phyloP scores from a whole-genome alignment of 2,329 filamentous ascomycete genomes.

The Pseudogymnoascus sp. region DNA sequence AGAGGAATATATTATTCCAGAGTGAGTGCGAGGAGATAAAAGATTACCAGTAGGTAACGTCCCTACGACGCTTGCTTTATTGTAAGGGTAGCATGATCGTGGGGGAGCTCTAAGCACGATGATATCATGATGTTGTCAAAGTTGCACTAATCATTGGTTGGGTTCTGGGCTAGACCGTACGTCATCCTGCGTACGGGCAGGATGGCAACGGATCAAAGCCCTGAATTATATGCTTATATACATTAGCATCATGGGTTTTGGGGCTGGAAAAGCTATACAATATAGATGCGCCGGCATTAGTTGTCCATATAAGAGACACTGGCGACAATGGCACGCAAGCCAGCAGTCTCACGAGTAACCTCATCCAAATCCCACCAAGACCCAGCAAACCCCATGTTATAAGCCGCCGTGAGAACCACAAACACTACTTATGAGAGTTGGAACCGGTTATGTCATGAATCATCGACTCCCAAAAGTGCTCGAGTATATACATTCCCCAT shows the following conservation, averaged over 20 bases:
- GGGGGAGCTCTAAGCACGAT: conserved; percentile 1
- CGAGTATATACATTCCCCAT: conserved; percentile 2
- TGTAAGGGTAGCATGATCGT: neutral
- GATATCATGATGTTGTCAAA: conserved; percentile 8
- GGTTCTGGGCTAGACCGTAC: neutral
- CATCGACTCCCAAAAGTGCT: neutral
- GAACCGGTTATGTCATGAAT: conserved; percentile 1
- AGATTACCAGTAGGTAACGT: neutral
- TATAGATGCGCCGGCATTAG: neutral
- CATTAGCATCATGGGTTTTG: neutral
- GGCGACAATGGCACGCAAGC: neutral
- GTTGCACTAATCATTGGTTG: neutral
- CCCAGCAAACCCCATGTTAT: neutral
- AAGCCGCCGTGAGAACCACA: neutral
- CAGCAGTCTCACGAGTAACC: neutral
- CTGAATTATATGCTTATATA: conserved; percentile 8
- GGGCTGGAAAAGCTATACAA: neutral
- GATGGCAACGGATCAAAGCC: neutral
- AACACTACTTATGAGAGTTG: neutral
- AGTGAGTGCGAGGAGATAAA: neutral
- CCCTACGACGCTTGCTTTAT: conserved; percentile 1
- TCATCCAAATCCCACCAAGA: neutral
- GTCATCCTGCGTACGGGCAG: neutral
- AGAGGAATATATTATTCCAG: neutral
- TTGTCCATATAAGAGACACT: neutral